These are phyloP conservation scores for Phaffia australis DNA, from an alignment of 768 basidiomycete genomes.

Conservation along the genomic window DNA sequence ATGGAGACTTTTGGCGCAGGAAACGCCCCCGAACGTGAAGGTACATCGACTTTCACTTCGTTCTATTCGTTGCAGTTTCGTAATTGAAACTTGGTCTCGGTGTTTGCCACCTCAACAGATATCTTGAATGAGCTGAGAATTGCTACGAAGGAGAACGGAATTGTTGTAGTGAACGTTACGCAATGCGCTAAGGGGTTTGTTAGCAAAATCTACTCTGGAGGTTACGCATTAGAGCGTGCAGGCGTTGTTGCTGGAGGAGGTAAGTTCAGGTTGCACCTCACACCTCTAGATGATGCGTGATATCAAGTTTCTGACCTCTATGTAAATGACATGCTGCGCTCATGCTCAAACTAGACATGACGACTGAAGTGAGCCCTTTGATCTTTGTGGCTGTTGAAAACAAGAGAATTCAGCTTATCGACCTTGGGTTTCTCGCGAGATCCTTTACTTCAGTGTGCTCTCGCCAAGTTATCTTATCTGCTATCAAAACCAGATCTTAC, in stretches of 20 bases:
- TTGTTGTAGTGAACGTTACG: slow-evolving; percentile 73
- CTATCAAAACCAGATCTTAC: slow-evolving; percentile 73
- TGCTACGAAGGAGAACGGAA: slow-evolving; percentile 17
- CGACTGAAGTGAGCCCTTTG: slow-evolving; percentile 59
- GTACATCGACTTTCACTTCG: neutral
- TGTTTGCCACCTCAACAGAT: neutral
- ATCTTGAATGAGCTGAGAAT: slow-evolving; percentile 17
- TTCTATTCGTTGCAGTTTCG: neutral
- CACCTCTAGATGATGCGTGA: too few species aligned
- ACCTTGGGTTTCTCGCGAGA: neutral
- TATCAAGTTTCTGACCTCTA: too few species aligned
- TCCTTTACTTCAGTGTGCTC: slow-evolving; percentile 53
- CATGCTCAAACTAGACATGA: slow-evolving; percentile 60
- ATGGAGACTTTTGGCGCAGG: slow-evolving; percentile 88
- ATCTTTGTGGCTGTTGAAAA: too few species aligned
- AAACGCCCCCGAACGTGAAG: slow-evolving; percentile 68
- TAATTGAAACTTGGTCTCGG: neutral
- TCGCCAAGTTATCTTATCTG: slow-evolving; percentile 80
- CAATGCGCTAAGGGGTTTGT: slow-evolving; percentile 83
- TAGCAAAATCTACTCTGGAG: slow-evolving; percentile 56
- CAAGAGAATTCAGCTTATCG: neutral
- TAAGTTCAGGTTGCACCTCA: neutral
- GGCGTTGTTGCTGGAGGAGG: slow-evolving; percentile 25
- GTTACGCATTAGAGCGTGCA: slow-evolving; percentile 20
- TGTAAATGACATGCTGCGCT: too few species aligned